Evolutionary conservation across 352 stramenopile genomes (phyloP), one percentile per base, ranked within the genome.

Genomic region (Phytophthora vignae): DNA sequence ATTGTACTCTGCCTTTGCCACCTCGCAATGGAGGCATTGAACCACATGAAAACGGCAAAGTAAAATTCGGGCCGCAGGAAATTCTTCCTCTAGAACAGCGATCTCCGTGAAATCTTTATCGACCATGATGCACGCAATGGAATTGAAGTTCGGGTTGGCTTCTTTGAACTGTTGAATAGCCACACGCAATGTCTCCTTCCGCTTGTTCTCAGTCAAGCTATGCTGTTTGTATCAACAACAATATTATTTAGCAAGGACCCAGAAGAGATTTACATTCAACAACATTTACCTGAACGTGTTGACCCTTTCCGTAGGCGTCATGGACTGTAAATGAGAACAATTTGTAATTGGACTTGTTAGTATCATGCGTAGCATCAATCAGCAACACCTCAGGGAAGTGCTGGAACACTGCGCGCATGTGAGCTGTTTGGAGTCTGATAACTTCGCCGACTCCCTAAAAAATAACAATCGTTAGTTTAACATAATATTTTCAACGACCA

Each of bases 301-400:
- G 40, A n/a, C 15, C 15, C 36, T 48, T 48, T 17, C 52, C 50
- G n/a, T 58, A 53, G n/a, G 33, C 55, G 31, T 64, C 52, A 48
- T 48, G 15, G 14, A 48, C 7, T 7, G 6, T 48, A 4, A 48
- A 17, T 25, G 40, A 48, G 14, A 67, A 67, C 6, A 73, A 19
- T 22, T 73, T 67, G 40, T 73, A 67, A 19, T 67, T 65, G 0
- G 38, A 58, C 1, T 44, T 27, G 50, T 60, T 73, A 4, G 58
- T 63, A 19, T 63, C 57, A 49, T 67, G 65, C 2, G 27, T 67
- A n/a, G 50, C 58, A 52, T 67, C 65, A 19, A 73, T 63, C 4
- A 73, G n/a, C 6, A 73, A 2, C 8, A 73, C 38, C 17, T 73
- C 65, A 10, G 40, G 57, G 21, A 67, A 73, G 17, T 54, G 33